Evolutionary conservation across 2,329 filamentous ascomycete genomes (phyloP).

Genomic region (Apiospora sp.): DNA sequence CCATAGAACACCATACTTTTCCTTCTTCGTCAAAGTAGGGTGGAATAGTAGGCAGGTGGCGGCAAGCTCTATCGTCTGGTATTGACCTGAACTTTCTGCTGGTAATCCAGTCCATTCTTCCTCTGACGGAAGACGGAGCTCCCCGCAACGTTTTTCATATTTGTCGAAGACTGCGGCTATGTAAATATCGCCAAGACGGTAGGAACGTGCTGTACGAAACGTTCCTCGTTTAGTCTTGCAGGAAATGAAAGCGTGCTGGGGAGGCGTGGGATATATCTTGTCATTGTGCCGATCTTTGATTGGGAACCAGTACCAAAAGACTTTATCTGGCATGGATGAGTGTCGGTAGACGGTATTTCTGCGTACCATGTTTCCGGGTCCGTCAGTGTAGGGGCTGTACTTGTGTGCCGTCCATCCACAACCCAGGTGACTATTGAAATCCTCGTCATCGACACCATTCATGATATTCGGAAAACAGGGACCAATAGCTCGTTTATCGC

Average conservation of each 20-base stretch:
- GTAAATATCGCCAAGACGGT: too few relatives aligned
- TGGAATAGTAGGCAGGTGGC: background rate
- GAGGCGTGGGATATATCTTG: background rate
- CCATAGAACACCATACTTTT: background rate
- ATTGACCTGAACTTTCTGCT: background rate
- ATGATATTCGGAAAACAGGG: background rate
- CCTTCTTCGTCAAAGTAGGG: too few relatives aligned
- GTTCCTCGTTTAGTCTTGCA: background rate
- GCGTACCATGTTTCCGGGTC: too few relatives aligned
- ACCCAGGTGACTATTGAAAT: background rate
- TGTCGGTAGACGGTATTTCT: background rate
- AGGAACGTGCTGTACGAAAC: background rate
- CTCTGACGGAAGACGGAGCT: background rate
- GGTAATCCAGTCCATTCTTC: background rate
- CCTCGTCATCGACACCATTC: too few relatives aligned
- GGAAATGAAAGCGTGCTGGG: background rate
- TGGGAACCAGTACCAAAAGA: background rate
- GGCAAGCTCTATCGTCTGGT: background rate
- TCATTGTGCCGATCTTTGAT: background rate
- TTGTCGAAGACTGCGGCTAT: background rate
- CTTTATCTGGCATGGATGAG: background rate
- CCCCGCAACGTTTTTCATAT: background rate
- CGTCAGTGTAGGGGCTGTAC: too few relatives aligned
- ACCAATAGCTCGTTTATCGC: background rate
- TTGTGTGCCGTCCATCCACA: background rate